Evolutionary conservation across 148 eudicot species (phyloP).

Genomic region (Euryodendron excelsum): DNA sequence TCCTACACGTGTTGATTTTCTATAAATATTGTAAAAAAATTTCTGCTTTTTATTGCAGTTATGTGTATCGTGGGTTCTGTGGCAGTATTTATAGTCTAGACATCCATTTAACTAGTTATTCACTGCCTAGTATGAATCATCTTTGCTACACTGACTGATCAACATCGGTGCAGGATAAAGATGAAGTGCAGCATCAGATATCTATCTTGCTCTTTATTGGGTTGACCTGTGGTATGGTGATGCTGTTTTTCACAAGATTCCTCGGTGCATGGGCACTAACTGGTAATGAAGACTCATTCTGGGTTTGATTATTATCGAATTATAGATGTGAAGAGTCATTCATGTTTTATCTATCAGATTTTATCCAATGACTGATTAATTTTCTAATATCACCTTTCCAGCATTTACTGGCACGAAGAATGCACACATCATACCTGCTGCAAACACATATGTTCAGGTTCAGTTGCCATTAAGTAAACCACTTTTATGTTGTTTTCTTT

Average conservation of each 20-base stretch:
- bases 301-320: neutral
- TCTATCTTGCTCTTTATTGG: constrained; percentile 73
- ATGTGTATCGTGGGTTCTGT: too few species aligned
- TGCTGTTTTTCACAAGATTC: constrained; percentile 67
- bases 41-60: too few species aligned
- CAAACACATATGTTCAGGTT: constrained; percentile 88
- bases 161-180: constrained; percentile 61
- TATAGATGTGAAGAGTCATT: constrained; percentile 6
- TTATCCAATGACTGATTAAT: constrained; percentile 11
- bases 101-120: too few species aligned
- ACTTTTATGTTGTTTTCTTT: neutral
- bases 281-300: constrained; percentile 44
- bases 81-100: too few species aligned
- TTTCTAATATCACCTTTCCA: constrained; percentile 31
- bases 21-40: too few species aligned
- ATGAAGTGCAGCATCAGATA: constrained; percentile 86
- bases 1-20: too few species aligned
- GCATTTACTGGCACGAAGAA: constrained; percentile 83
- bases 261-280: constrained; percentile 67
- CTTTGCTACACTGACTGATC: too few species aligned
- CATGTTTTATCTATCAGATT: constrained; percentile 7
- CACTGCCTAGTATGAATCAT: too few species aligned
- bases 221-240: constrained; percentile 62
- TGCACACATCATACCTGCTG: constrained; percentile 72
- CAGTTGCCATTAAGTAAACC: constrained; percentile 9